phyloP scores from a whole-genome alignment of 176 grass and related monocot species.

The Musa troglodytarum region DNA sequence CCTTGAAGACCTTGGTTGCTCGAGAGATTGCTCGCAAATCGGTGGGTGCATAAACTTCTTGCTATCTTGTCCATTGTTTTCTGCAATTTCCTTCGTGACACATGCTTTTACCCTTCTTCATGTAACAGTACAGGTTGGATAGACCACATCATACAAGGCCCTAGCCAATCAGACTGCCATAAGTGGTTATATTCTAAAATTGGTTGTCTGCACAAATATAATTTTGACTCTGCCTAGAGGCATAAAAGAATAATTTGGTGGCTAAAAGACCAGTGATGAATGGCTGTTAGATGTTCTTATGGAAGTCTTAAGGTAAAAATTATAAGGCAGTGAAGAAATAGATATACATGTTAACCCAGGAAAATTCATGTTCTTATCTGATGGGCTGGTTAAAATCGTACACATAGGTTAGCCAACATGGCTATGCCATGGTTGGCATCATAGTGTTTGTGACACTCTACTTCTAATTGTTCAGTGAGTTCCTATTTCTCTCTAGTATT shows the following conservation, averaged over 20 bases:
- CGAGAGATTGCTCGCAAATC: slow-evolving; percentile 93
- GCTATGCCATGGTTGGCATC: too few species aligned
- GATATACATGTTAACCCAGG: too few species aligned
- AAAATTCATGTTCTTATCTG: too few species aligned
- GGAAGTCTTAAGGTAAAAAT: too few species aligned
- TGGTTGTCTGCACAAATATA: neutral
- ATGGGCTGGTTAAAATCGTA: too few species aligned
- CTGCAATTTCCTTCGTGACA: neutral
- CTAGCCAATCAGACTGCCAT: neutral
- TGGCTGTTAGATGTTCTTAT: neutral
- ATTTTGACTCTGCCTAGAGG: neutral
- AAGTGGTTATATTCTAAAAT: neutral
- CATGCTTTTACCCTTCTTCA: too few species aligned
- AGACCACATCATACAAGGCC: neutral
- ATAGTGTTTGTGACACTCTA: too few species aligned
- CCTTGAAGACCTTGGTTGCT: slow-evolving; percentile 90
- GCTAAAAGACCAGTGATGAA: neutral
- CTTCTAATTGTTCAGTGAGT: too few species aligned
- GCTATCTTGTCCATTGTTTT: neutral
- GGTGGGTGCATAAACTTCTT: slow-evolving; percentile 34
- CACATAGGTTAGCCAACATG: too few species aligned
- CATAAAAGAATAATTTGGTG: neutral
- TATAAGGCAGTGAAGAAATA: too few species aligned
- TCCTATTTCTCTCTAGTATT: too few species aligned
- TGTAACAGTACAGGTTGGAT: neutral